Evolutionary conservation across 78 protist species (phyloP).

Genomic region (Chrysochromulina tobinii): DNA sequence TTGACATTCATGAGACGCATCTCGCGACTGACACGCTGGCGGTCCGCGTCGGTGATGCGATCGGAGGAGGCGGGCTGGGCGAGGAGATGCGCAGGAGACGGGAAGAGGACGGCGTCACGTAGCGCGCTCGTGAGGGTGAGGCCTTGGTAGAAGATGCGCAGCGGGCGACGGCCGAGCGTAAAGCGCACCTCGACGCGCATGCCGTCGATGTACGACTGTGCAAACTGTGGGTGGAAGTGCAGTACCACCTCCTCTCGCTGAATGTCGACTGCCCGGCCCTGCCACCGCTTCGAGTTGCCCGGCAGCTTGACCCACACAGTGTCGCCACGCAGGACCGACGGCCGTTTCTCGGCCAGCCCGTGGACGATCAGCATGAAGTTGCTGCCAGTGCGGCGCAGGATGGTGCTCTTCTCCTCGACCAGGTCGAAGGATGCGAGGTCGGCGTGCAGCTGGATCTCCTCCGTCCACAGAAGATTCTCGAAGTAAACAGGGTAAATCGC

Average conservation of each 20-base stretch:
- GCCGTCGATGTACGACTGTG: not conserved
- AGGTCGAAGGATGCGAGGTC: slow-evolving; percentile 24
- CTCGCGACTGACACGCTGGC: no score
- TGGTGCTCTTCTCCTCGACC: not conserved
- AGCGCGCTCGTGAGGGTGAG: not conserved
- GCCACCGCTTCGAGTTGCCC: not conserved
- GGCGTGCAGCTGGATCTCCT: not conserved
- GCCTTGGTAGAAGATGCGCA: slow-evolving; percentile 26
- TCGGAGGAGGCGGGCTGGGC: not conserved
- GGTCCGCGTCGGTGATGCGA: no score
- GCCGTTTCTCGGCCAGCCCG: slow-evolving; percentile 23
- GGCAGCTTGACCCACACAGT: not conserved
- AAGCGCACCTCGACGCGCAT: not conserved
- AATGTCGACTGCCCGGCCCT: not conserved
- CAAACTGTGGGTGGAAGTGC: not conserved
- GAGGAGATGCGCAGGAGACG: not conserved
- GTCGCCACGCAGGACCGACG: not conserved
- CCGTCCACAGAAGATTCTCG: not conserved
- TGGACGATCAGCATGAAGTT: no score
- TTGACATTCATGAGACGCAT: no score
- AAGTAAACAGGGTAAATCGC: no score
- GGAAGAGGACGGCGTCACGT: not conserved
- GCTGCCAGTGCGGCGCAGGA: no score
- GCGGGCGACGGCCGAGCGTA: not conserved
- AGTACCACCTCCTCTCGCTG: not conserved